phyloP scores from a whole-genome alignment of 148 eudicot genomes.

The Camellia japonica region DNA sequence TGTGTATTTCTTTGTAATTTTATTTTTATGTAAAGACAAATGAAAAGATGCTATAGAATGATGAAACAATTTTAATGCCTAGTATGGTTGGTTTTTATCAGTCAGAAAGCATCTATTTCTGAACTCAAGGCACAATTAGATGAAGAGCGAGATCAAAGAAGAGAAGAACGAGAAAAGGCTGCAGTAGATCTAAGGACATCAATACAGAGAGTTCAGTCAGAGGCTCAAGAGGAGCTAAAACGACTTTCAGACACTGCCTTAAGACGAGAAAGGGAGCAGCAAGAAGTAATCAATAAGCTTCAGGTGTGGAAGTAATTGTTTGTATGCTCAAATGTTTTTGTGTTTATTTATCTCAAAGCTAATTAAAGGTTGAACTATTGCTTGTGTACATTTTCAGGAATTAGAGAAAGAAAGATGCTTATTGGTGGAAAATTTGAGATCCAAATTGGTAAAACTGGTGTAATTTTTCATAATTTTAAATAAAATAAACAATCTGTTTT shows the following conservation, averaged over 20 bases:
- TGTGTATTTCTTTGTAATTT: neutral
- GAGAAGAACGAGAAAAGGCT: constrained; percentile 87
- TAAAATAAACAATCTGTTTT: neutral
- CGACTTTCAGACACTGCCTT: constrained; percentile 59
- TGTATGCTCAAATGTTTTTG: neutral
- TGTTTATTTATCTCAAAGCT: neutral
- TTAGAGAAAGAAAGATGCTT: constrained; percentile 71
- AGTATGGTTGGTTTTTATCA: constrained; percentile 31
- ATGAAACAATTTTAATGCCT: constrained; percentile 8
- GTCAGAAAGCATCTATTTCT: constrained; percentile 78
- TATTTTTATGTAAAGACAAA: neutral
- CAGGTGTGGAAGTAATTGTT: constrained; percentile 52
- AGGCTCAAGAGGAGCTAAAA: constrained; percentile 81
- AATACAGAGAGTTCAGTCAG: constrained; percentile 69
- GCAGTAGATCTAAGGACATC: constrained; percentile 57
- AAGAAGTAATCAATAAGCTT: constrained; percentile 86
- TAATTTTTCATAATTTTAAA: neutral
- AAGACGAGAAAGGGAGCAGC: constrained; percentile 77
- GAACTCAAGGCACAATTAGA: constrained; percentile 69
- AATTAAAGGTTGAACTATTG: constrained; percentile 3
- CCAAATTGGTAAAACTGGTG: constrained; percentile 61
- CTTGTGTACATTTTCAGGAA: constrained; percentile 50
- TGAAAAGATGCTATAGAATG: neutral
- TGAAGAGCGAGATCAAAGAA: constrained; percentile 93
- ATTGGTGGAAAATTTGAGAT: constrained; percentile 70